phyloP scores from a whole-genome alignment of 371 early-diverging fungal genomes.

The Rhizopus arrhizus region DNA sequence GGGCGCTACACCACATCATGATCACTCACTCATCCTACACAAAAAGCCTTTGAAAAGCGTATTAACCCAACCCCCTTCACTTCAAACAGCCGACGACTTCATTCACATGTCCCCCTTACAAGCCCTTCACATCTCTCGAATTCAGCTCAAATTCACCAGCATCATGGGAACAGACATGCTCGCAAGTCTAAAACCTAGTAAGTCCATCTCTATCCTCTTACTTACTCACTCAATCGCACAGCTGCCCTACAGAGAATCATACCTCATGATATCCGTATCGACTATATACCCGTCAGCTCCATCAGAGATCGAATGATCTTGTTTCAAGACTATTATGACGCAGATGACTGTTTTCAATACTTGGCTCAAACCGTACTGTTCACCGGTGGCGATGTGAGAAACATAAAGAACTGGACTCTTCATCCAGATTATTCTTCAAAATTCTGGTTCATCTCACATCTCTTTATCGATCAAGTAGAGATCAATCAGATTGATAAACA shows the following conservation, averaged over 20 bases:
- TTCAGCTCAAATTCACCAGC: conserved; percentile 41
- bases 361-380: conserved; percentile 47
- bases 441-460: conserved; percentile 53
- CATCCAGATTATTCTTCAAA: conserved; percentile 46
- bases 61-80: conserved; percentile 27
- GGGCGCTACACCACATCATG: background rate
- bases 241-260: conserved; percentile 44
- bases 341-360: conserved; percentile 46
- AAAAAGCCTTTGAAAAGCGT: conserved; percentile 33
- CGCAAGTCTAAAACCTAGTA: conserved; percentile 38
- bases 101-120: conserved; percentile 40
- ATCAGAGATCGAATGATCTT: conserved; percentile 49
- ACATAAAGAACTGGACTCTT: conserved; percentile 50
- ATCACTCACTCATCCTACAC: conserved; percentile 5
- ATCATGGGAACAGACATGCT: conserved; percentile 28
- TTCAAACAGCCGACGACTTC: conserved; percentile 37
- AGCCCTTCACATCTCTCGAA: conserved; percentile 41
- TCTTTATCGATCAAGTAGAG: conserved; percentile 17
- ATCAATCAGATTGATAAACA: background rate
- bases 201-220: conserved; percentile 10
- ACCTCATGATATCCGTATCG: conserved; percentile 50
- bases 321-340: conserved; percentile 43
- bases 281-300: conserved; percentile 34
- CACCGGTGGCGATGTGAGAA: conserved; percentile 53
- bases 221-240: conserved; percentile 2